Conservation (phyloP, 192 early-diverging fungal species). For the Entomortierella parvispora region DNA sequence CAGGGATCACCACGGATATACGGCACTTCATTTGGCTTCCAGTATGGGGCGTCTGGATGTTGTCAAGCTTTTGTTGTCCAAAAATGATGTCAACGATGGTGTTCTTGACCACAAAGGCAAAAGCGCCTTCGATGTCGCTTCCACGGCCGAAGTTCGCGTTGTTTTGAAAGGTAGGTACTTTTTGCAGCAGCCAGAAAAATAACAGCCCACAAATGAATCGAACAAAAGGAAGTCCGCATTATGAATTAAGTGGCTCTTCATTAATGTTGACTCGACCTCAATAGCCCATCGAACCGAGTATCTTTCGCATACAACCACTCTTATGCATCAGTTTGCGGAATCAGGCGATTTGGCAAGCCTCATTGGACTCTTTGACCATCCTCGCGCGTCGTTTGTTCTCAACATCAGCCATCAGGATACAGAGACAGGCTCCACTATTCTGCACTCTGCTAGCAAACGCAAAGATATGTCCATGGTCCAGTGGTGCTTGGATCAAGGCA, state of each 20-base stretch:
- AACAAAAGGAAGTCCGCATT: too few species aligned
- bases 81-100: constrained; percentile 73
- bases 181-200: neutral
- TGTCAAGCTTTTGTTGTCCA: constrained; percentile 71
- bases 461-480: constrained; percentile 73
- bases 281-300: constrained; percentile 63
- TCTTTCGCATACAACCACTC: constrained; percentile 54
- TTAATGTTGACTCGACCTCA: too few species aligned
- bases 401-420: constrained; percentile 77
- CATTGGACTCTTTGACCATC: constrained; percentile 59
- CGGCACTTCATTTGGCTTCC: constrained; percentile 79
- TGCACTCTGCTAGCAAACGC: constrained; percentile 75
- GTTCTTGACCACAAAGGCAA: constrained; percentile 69
- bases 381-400: constrained; percentile 63
- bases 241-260: too few species aligned
- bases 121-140: constrained; percentile 66
- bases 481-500: constrained; percentile 79
- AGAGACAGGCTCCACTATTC: constrained; percentile 67
- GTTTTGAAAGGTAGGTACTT: constrained; percentile 61
- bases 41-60: constrained; percentile 73
- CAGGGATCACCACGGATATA: constrained; percentile 69
- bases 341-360: constrained; percentile 50
- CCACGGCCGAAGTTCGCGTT: constrained; percentile 55
- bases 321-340: constrained; percentile 63
- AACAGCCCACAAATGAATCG: neutral